phyloP scores from a whole-genome alignment of 2,329 filamentous ascomycete genomes.

The Aureobasidium sp. region DNA sequence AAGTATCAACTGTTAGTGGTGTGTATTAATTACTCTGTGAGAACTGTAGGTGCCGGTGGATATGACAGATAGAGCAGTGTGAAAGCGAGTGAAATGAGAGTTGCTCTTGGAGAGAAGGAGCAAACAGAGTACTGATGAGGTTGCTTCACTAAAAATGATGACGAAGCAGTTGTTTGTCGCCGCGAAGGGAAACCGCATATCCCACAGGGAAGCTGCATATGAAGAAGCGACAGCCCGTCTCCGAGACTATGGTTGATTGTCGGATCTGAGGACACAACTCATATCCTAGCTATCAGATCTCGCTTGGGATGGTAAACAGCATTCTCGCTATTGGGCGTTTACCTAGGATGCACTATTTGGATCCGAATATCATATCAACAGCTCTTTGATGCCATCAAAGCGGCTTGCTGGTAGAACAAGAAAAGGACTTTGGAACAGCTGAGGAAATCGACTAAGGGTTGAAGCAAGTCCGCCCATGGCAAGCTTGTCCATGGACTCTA shows the following conservation, averaged over 20 bases:
- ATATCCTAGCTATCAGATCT: no score
- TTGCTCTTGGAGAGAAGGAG: not conserved
- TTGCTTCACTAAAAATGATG: not conserved
- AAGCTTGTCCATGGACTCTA: not conserved
- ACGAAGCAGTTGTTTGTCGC: not conserved
- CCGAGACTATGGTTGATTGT: not conserved
- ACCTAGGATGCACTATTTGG: no score
- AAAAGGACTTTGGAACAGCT: no score
- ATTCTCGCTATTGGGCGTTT: no score
- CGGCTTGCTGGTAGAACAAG: no score
- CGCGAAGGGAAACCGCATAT: not conserved
- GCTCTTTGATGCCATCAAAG: no score
- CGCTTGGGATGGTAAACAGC: no score
- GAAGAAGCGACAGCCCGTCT: not conserved
- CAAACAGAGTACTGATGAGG: not conserved
- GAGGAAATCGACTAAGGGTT: no score
- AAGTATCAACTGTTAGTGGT: not conserved
- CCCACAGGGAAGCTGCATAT: not conserved
- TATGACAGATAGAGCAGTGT: not conserved
- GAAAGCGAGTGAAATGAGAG: not conserved
- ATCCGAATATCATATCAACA: no score
- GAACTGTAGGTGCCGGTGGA: not conserved
- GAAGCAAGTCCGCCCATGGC: not conserved
- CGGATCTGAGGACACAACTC: no score
- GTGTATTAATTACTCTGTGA: not conserved